A percentile compares a stretch with the other conserved stretches of the same genome.
Evolutionary conservation across 495 filamentous ascomycete genomes (phyloP).

Genomic region (Terfezia boudieri): DNA sequence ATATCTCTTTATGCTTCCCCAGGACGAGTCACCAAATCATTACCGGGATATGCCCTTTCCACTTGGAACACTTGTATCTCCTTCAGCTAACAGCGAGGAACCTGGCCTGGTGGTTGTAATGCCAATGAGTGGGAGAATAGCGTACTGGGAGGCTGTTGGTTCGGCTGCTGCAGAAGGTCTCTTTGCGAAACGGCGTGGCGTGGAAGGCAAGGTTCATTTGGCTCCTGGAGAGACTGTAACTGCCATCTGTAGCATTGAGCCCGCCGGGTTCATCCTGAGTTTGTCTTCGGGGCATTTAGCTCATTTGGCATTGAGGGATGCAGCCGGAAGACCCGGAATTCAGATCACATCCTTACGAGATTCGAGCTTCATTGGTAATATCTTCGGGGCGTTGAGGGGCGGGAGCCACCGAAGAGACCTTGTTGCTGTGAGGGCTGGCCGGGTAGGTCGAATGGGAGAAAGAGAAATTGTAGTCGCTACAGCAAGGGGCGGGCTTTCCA

Average conservation of each 20-base stretch:
- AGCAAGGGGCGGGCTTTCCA: constrained; percentile 46
- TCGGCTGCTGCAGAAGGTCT: constrained; percentile 17
- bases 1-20: constrained; percentile 50
- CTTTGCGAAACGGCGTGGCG: constrained; percentile 23
- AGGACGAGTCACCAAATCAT: constrained; percentile 33
- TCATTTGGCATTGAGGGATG: constrained; percentile 62
- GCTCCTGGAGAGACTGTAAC: constrained; percentile 54
- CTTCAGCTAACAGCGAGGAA: constrained; percentile 46
- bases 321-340: constrained; percentile 64
- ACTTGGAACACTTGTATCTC: constrained; percentile 53
- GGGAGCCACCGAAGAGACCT: constrained; percentile 48
- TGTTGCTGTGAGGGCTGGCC: constrained; percentile 48
- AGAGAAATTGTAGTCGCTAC: constrained; percentile 62
- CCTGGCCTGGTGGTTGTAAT: constrained; percentile 70
- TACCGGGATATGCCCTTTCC: constrained; percentile 43
- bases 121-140: constrained; percentile 58
- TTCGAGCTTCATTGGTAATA: constrained; percentile 49
- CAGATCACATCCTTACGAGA: constrained; percentile 47
- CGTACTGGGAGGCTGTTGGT: constrained; percentile 78
- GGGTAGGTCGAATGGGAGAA: constrained; percentile 51
- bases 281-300: constrained; percentile 69
- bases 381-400: constrained; percentile 47
- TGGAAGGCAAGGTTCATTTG: constrained; percentile 35
- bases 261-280: constrained; percentile 60
- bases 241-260: constrained; percentile 58